Conservation (phyloP, 345 rosid species). For the Orychophragmus violaceus region DNA sequence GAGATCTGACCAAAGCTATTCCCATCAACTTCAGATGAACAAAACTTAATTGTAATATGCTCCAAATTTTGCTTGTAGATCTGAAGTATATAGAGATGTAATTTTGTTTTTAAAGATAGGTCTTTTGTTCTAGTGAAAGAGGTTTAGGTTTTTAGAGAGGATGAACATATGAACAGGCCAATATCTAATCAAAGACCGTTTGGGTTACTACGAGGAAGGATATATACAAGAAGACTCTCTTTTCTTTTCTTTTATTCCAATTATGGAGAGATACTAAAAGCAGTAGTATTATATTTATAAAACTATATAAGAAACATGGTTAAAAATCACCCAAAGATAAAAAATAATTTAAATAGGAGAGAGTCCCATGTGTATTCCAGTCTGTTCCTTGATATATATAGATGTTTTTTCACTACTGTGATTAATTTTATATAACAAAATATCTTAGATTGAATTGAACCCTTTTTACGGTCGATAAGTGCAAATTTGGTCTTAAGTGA, state of each 20-base stretch:
- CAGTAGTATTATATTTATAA: not conserved
- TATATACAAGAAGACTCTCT: constrained; percentile 20
- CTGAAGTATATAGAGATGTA: constrained; percentile 12
- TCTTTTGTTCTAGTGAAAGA: constrained; percentile 20
- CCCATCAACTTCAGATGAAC: constrained; percentile 7
- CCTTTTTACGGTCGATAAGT: constrained; percentile 33
- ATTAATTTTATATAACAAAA: not conserved
- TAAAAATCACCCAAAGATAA: constrained; percentile 5
- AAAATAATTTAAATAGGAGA: constrained; percentile 5
- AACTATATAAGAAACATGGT: constrained; percentile 7
- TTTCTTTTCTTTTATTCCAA: not conserved
- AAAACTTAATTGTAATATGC: not conserved
- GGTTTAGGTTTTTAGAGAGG: constrained; percentile 7
- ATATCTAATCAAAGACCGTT: constrained; percentile 29
- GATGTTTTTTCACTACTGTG: not conserved
- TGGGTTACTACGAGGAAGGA: constrained; percentile 24
- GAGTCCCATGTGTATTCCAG: constrained; percentile 22
- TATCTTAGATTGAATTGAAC: not conserved
- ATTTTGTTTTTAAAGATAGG: constrained; percentile 1
- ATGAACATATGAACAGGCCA: constrained; percentile 23
- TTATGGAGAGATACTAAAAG: constrained; percentile 14
- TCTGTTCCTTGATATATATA: constrained; percentile 29
- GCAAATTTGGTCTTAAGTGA: constrained; percentile 26
- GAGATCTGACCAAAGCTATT: constrained; percentile 18
- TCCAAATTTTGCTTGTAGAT: not conserved